Evolutionary conservation across 2,329 filamentous ascomycete genomes (phyloP), one percentile per base, ranked within the genome.

Genomic region (Phialemonium atrogriseum): DNA sequence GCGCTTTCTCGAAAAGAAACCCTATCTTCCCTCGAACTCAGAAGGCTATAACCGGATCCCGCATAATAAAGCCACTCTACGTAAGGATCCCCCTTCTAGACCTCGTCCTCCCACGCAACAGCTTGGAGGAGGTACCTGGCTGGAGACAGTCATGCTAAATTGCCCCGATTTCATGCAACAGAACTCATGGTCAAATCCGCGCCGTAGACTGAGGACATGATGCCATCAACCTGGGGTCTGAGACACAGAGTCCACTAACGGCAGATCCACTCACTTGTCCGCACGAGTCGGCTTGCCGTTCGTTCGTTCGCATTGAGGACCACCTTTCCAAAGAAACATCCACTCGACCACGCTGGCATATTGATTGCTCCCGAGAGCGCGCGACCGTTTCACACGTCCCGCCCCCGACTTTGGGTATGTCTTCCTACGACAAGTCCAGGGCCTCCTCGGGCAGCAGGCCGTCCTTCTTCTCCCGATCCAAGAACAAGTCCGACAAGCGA

Each of bases 381-480:
- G 29, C 41, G 37, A 38, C 34, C 40, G 46, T 42, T 45, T 44
- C 43, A 47, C 45, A 32, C 39, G 16, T 36, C 37, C 42, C 36
- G 30, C 33, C 34, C 29, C 32, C 42, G 38, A 45, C 50, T n/a
- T n/a, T n/a, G n/a, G n/a, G n/a, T n/a, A 75, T 76, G 75, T 66
- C 77, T 49, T 68, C 73, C 53, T 69, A 81, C 65, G 80, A 84
- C 65, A 86, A 88, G 64, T 70, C 80, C 50, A 78, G 84, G 59
- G 83, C 89, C 67, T 86, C 83, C 43, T 87, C 84, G 34, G 62
- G 63, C 48, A 70, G 70, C 51, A 58, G 56, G 47, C 50, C 50
- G 55, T 85, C 81, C 41, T 86, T 95, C 67, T 95, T 95, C 65
- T 87, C 85, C 50, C 77, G 87, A 52, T 83, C 80, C 62, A 91